Percentiles rank a stretch among this genome's conserved stretches.
Evolutionary conservation across 257 asterid species (phyloP).

Genomic region (Galeopsis tetrahit): DNA sequence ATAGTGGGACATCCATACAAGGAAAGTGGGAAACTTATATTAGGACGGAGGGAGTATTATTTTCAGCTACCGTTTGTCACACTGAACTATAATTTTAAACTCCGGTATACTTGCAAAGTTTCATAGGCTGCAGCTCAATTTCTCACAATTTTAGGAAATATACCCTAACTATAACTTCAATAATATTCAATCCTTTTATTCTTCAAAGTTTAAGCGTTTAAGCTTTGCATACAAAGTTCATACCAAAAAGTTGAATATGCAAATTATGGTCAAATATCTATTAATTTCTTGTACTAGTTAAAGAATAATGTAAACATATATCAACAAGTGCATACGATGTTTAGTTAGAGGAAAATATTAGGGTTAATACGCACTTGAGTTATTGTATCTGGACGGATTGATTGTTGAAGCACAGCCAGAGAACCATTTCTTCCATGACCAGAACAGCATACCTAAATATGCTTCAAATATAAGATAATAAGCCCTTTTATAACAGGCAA

Average conservation of each 20-base stretch:
- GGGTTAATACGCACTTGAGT: conserved; percentile 69
- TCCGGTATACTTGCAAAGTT: background rate
- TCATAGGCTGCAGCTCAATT: background rate
- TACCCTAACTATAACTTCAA: background rate
- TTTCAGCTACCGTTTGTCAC: background rate
- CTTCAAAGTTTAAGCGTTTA: background rate
- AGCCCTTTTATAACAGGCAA: conserved; percentile 25
- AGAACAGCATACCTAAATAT: conserved; percentile 90
- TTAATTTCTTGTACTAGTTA: background rate
- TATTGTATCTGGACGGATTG: conserved; percentile 93
- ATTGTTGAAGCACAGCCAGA: conserved; percentile 85
- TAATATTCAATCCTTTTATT: background rate
- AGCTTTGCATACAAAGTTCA: background rate
- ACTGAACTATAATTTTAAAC: background rate
- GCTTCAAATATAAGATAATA: conserved; percentile 35
- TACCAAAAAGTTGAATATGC: background rate
- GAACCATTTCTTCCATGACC: conserved; percentile 99
- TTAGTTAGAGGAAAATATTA: conserved; percentile 28
- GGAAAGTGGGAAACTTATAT: too few species aligned
- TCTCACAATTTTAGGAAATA: background rate
- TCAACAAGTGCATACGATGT: background rate
- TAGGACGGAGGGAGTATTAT: too few species aligned
- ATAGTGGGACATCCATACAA: too few species aligned
- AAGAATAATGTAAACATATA: background rate
- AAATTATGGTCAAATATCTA: background rate